These are phyloP conservation scores for Monosporascus sp. DNA, from an alignment of 2,329 filamentous ascomycete species.

Conservation along the genomic window DNA sequence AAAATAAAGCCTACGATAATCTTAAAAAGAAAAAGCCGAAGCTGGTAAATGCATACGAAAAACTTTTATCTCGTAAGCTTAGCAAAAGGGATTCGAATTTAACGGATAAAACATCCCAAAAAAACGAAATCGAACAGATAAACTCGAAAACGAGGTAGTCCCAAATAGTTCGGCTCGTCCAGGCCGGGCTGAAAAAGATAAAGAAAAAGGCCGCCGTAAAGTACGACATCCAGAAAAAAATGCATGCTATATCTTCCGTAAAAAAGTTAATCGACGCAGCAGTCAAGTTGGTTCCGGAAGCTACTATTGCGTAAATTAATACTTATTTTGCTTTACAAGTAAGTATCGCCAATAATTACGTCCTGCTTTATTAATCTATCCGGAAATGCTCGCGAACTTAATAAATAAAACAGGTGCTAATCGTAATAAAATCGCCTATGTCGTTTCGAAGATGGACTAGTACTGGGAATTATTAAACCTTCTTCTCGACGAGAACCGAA, in stretches of 20 bases:
- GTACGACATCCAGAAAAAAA: slow-evolving; percentile 15
- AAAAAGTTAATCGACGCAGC: slow-evolving; percentile 21
- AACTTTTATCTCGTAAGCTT: slow-evolving; percentile 11
- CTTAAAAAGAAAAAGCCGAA: slow-evolving; percentile 19
- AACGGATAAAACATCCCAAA: not conserved
- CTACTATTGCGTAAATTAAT: slow-evolving; percentile 33
- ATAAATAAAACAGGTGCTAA: slow-evolving; percentile 21
- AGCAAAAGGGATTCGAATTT: not conserved
- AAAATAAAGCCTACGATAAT: slow-evolving; percentile 23
- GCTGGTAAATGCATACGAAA: slow-evolving; percentile 20
- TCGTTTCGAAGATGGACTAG: slow-evolving; percentile 33
- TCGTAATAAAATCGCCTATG: slow-evolving; percentile 28
- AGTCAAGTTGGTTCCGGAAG: slow-evolving; percentile 25
- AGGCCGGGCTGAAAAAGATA: slow-evolving; percentile 23
- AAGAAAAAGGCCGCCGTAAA: slow-evolving; percentile 19
- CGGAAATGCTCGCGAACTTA: slow-evolving; percentile 26
- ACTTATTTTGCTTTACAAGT: slow-evolving; percentile 31
- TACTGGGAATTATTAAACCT: slow-evolving; percentile 28
- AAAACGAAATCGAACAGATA: not conserved
- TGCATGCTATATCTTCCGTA: slow-evolving; percentile 17
- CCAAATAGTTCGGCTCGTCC: slow-evolving; percentile 27
- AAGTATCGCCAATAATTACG: not conserved
- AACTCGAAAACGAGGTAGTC: slow-evolving; percentile 4
- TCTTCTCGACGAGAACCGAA: slow-evolving; percentile 18
- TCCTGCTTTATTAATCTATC: slow-evolving; percentile 3